Base-by-base conservation (phyloP, 1,284 basidiomycete species). In the Erythrobasidium hasegawianum region DNA sequence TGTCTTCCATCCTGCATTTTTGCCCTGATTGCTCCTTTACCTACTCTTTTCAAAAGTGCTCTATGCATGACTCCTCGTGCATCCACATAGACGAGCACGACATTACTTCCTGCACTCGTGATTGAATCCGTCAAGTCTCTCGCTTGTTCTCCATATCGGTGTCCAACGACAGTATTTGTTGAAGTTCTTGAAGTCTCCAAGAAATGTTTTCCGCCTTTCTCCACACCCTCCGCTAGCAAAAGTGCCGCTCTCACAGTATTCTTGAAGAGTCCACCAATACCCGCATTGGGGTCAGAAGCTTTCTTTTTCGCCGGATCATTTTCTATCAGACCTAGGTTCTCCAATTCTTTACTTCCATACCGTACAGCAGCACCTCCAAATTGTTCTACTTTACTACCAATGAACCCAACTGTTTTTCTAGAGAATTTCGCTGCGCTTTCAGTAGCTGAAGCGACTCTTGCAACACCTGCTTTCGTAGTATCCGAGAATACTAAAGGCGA, bases 91-190 rank as follows among this genome's bases (percentile, higher is more conserved):
- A 76, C 71, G 38, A 76, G 56, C 14, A 71, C 76, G 39, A 76
- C 72, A 58, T 75, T 75, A 64, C 68, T 67, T 24, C 71, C 69
- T 3, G 73, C 69, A 8, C 71, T 64, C 3, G 73, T 74, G 4
- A 75, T 67, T 10, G 71, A 68, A 33, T 75, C 71, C 1, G 73
- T 72, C 0, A 77, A 56, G 11, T 71, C 58, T 5, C 71, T 66
- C 4, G 77, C 77, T 33, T 78, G 77, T 9, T 71, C 60, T 7
- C 77, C 77, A 52, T 74, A 77, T 27, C 64, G 67, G 72, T 78
- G 77, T 22, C 73, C 72, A 1, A 78, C 75, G 5, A 78, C 75
- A 22, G 71, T 61, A 10, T 73, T 73, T 0, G 75, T 72, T 0
- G 76, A 74, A 16, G 74, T 69, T 2, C 72, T 68, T 13, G 73